Base-by-base conservation (phyloP, 768 basidiomycete genomes). In the Kwoniella sp. region DNA sequence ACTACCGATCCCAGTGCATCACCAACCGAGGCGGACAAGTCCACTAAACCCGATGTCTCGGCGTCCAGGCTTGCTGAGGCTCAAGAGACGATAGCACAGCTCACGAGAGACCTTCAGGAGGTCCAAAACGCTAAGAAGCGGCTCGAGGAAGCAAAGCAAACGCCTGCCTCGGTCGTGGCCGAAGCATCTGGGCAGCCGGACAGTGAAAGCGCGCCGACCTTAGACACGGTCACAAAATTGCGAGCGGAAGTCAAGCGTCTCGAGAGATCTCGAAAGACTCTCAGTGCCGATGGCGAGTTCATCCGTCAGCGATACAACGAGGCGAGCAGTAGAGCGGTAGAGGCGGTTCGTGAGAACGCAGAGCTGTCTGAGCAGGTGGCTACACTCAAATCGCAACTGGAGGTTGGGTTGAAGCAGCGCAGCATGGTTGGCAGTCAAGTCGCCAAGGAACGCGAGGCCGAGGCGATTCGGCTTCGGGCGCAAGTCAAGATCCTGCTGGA, bases 321-420 rank as follows among this genome's bases (percentile, higher is more conserved):
- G 19, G 67, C 63, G 6, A 53, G 55, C 12, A 36, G 40, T 17
- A 20, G 37, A 10, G 67, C 63, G 0, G 63, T 63, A 4, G 38
- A 34, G 8, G 57, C 59, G 27, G 59, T 57, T 11, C 36, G 43
- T 5, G 27, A 19, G 2, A 38, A 17, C 20, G 32, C 29, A 2
- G 50, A 46, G 7, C 51, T 65, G 3, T 5, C 17, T 10, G 27
- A n/a, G 5, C 25, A 56, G 41, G 45, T 63, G 38, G 26, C 28
- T 20, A 51, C 31, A 4, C 46, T 63, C 4, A 36, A 55, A 29
- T 34, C 41, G 20, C 63, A 69, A 46, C 41, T 69, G 7, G 50
- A 19, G 3, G n/a, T 46, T 25, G 67, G 67, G 1, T 45, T 69
- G 11, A 57, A 62, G 40, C 67, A 69, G 34, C 44, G 47, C 5